These are phyloP conservation scores for Tilletia caries DNA, from an alignment of 1,284 basidiomycete genomes.

Conservation along the genomic window DNA sequence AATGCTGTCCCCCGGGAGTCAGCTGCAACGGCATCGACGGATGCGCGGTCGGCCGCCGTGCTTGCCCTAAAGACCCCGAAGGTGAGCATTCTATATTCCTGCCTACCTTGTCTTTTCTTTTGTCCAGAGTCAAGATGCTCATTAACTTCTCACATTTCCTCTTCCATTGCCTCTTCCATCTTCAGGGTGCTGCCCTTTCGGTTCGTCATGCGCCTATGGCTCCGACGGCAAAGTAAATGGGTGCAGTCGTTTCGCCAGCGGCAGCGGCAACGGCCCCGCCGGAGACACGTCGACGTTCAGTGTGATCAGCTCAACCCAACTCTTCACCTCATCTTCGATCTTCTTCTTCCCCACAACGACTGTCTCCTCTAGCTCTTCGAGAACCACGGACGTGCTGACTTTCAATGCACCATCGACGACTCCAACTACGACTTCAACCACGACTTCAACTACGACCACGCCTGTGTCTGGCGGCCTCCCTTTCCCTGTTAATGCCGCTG, in stretches of 20 bases:
- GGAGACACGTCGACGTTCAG: neutral
- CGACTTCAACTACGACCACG: neutral
- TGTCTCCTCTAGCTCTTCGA: too few relatives aligned
- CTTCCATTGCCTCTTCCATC: neutral
- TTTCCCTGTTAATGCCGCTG: neutral
- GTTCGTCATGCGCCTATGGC: neutral
- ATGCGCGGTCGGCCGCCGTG: neutral
- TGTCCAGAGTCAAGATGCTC: too few relatives aligned
- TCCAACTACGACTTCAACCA: neutral
- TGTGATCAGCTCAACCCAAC: neutral
- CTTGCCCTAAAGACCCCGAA: neutral
- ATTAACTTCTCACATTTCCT: neutral
- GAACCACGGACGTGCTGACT: neutral
- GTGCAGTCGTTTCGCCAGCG: neutral
- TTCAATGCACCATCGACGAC: neutral
- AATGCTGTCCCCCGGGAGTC: neutral
- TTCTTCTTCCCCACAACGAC: neutral
- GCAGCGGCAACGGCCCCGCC: neutral
- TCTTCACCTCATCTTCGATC: neutral
- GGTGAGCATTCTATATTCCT: too few relatives aligned
- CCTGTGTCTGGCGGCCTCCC: neutral
- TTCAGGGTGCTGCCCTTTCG: neutral
- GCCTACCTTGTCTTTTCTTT: neutral
- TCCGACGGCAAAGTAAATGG: neutral
- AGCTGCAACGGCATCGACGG: constrained; percentile 10